Conservation (phyloP, 805 yeast genomes). For the Candida taoyuanica region DNA sequence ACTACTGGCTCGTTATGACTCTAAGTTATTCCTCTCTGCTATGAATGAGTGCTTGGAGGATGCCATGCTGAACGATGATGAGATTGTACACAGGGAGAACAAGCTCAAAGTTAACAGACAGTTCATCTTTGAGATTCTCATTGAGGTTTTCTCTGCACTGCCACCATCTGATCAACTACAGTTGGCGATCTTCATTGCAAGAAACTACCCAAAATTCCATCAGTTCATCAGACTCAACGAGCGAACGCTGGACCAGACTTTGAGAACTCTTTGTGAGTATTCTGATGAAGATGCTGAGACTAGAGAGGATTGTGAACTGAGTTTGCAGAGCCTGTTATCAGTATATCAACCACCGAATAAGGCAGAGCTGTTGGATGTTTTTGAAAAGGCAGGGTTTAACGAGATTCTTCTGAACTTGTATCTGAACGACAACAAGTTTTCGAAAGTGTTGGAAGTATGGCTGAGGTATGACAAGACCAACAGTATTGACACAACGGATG, state of each 20-base stretch:
- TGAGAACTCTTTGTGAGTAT: slow-evolving; percentile 45
- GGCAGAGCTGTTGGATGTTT: slow-evolving; percentile 41
- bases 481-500: slow-evolving; percentile 25
- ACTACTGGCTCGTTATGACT: slow-evolving; percentile 48
- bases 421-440: slow-evolving; percentile 44
- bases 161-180: slow-evolving; percentile 28
- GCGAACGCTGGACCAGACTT: slow-evolving; percentile 42
- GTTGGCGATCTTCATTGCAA: slow-evolving; percentile 66
- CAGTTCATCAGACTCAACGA: slow-evolving; percentile 79
- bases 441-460: slow-evolving; percentile 55
- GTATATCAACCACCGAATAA: slow-evolving; percentile 56
- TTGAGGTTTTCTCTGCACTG: slow-evolving; percentile 48
- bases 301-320: slow-evolving; percentile 65
- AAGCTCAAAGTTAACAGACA: slow-evolving; percentile 56
- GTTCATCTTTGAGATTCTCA: slow-evolving; percentile 65
- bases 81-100: slow-evolving; percentile 25
- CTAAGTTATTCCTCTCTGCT: slow-evolving; percentile 57
- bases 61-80: slow-evolving; percentile 61
- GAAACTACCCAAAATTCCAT: slow-evolving; percentile 78
- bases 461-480: slow-evolving; percentile 29
- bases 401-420: slow-evolving; percentile 57
- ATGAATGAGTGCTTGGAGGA: slow-evolving; percentile 86
- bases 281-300: slow-evolving; percentile 23
- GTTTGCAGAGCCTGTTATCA: slow-evolving; percentile 67
- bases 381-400: slow-evolving; percentile 52